Evolutionary conservation across 352 stramenopile genomes (phyloP).

Genomic region (Saprolegnia diclina): DNA sequence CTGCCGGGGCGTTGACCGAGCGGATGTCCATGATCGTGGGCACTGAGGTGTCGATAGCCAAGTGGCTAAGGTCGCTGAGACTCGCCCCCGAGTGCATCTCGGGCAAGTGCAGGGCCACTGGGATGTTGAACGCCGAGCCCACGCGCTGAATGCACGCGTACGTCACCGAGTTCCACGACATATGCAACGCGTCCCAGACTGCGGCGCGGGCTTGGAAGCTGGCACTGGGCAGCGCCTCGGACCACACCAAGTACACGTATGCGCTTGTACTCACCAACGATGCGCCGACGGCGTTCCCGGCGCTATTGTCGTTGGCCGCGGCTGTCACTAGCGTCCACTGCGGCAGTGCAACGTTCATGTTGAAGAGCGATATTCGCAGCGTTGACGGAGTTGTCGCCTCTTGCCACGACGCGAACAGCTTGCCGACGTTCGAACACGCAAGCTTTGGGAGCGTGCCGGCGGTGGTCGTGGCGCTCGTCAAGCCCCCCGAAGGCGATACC

Average conservation of each 20-base stretch:
- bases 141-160: slow-evolving; percentile 44
- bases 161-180: slow-evolving; percentile 46
- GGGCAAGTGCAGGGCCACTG: slow-evolving; percentile 45
- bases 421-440: slow-evolving; percentile 33
- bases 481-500: neutral
- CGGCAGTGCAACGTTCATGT: slow-evolving; percentile 29
- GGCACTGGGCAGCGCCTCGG: slow-evolving; percentile 37
- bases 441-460: slow-evolving; percentile 35
- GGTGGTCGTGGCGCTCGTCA: slow-evolving; percentile 14
- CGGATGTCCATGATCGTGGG: slow-evolving; percentile 36
- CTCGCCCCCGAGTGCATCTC: slow-evolving; percentile 40
- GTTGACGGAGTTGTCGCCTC: slow-evolving; percentile 30
- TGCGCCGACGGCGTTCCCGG: slow-evolving; percentile 33
- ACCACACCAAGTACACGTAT: slow-evolving; percentile 39
- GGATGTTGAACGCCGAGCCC: slow-evolving; percentile 34
- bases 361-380: slow-evolving; percentile 43
- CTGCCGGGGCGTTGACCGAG: slow-evolving; percentile 31
- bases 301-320: slow-evolving; percentile 43
- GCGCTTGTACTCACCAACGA: slow-evolving; percentile 3
- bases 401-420: slow-evolving; percentile 50
- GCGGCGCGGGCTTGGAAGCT: slow-evolving; percentile 38
- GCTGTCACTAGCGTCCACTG: slow-evolving; percentile 29
- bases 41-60: slow-evolving; percentile 49
- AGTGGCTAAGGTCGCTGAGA: slow-evolving; percentile 44
- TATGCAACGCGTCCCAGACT: slow-evolving; percentile 20